These are phyloP conservation scores for Ascochyta clinopodiicola DNA, from an alignment of 2,329 filamentous ascomycete species.

Conservation along the genomic window DNA sequence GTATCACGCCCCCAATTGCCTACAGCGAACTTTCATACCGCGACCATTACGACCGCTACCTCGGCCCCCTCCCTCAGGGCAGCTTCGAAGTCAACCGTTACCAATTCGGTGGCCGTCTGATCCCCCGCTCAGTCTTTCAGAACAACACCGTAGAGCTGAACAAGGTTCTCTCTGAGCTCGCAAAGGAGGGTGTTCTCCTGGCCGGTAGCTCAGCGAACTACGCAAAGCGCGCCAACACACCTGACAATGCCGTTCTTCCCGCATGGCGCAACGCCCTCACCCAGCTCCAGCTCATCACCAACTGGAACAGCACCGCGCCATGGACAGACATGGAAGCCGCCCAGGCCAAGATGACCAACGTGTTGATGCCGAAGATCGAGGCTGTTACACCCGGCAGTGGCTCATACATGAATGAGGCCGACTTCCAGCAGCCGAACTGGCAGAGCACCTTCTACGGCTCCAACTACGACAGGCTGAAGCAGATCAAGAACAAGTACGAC, in stretches of 20 bases:
- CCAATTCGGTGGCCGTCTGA: constrained; percentile 30
- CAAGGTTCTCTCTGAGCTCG: constrained; percentile 22
- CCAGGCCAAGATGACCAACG: constrained; percentile 25
- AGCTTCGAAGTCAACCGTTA: constrained; percentile 26
- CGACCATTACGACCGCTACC: constrained; percentile 33
- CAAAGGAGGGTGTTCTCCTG: constrained; percentile 23
- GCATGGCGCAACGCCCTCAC: constrained; percentile 31
- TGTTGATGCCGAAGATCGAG: constrained; percentile 34
- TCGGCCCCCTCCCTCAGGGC: constrained; percentile 37
- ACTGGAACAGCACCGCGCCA: constrained; percentile 26
- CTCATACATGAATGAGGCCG: constrained; percentile 41
- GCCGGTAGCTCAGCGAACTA: constrained; percentile 26
- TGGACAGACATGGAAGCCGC: constrained; percentile 19
- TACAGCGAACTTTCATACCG: constrained; percentile 32
- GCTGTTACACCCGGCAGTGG: constrained; percentile 29
- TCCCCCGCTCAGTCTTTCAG: constrained; percentile 24
- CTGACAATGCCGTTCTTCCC: constrained; percentile 32
- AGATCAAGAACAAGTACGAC: constrained; percentile 33
- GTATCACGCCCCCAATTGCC: constrained; percentile 28
- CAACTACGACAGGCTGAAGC: constrained; percentile 61
- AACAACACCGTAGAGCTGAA: constrained; percentile 25
- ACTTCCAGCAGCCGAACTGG: constrained; percentile 35
- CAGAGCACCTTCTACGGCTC: constrained; percentile 49
- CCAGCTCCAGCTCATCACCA: constrained; percentile 28
- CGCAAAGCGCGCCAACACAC: constrained; percentile 16